These are phyloP conservation scores for Penicillium taxi DNA, from an alignment of 495 filamentous ascomycete genomes.

Conservation along the genomic window DNA sequence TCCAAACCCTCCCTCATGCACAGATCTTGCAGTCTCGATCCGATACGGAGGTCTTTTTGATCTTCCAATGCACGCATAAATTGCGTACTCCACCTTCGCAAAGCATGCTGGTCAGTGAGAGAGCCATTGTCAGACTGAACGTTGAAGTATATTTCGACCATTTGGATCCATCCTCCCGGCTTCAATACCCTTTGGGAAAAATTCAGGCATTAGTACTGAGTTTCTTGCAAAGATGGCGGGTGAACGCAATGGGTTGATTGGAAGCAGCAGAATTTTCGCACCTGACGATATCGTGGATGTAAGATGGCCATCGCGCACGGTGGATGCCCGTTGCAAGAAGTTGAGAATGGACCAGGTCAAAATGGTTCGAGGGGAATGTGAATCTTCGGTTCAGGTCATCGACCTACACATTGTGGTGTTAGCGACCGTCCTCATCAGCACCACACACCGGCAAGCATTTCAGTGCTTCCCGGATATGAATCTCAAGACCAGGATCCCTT, in stretches of 20 bases:
- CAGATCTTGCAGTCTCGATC: slow-evolving; percentile 52
- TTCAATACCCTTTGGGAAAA: slow-evolving; percentile 43
- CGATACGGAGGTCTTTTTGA: slow-evolving; percentile 63
- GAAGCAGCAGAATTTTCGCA: slow-evolving; percentile 15
- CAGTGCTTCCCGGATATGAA: too few species aligned
- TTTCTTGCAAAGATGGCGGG: not conserved
- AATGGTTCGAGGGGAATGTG: slow-evolving; percentile 66
- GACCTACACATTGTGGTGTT: slow-evolving; percentile 37
- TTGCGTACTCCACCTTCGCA: slow-evolving; percentile 64
- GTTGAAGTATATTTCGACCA: slow-evolving; percentile 82
- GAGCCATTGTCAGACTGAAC: slow-evolving; percentile 87
- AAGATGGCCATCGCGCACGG: slow-evolving; percentile 64
- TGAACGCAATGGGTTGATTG: not conserved
- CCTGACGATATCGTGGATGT: slow-evolving; percentile 70
- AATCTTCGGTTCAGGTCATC: slow-evolving; percentile 74
- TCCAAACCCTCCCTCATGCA: slow-evolving; percentile 63
- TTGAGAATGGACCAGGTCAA: slow-evolving; percentile 85
- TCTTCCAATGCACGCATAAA: slow-evolving; percentile 59
- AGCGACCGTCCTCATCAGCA: slow-evolving; percentile 16
- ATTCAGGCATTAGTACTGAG: slow-evolving; percentile 12
- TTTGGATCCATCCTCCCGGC: slow-evolving; percentile 80
- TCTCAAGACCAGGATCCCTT: too few species aligned
- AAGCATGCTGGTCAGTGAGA: slow-evolving; percentile 60
- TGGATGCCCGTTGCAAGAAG: slow-evolving; percentile 75
- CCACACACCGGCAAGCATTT: not conserved